Percentiles rank a stretch among this genome's conserved stretches.
Evolutionary conservation across 1,284 basidiomycete genomes (phyloP).

Genomic region (Cryptococcus hybrid): DNA sequence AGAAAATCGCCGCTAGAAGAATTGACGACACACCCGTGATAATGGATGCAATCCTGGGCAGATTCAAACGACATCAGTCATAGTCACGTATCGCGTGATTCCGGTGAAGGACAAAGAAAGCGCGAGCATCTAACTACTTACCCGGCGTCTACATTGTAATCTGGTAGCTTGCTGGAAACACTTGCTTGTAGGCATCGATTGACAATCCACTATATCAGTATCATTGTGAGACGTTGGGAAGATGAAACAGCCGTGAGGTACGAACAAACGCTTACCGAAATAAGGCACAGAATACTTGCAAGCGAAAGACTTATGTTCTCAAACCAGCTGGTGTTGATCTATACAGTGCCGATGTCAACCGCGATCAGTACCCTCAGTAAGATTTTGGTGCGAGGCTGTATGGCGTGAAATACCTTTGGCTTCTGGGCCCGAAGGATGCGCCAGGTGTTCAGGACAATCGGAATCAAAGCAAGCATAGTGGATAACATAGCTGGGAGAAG

Average conservation of each 20-base stretch:
- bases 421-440: constrained; percentile 11
- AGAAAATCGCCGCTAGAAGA: constrained; percentile 9
- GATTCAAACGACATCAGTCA: not conserved
- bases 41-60: constrained; percentile 10
- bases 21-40: constrained; percentile 14
- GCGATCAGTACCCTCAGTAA: not conserved
- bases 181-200: constrained; percentile 15
- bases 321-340: constrained; percentile 20
- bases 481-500: constrained; percentile 17
- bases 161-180: constrained; percentile 6
- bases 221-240: not conserved
- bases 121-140: not conserved
- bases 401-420: constrained; percentile 2
- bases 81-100: too few relatives aligned
- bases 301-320: constrained; percentile 18
- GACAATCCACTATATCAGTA: constrained; percentile 18
- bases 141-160: constrained; percentile 14
- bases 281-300: constrained; percentile 8
- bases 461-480: constrained; percentile 20
- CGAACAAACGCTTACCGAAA: constrained; percentile 12
- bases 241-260: not conserved
- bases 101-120: not conserved
- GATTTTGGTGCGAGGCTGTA: not conserved
- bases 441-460: constrained; percentile 15
- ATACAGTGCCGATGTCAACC: not conserved